Evolutionary conservation across 352 stramenopile species (phyloP), one percentile per base, ranked within the genome.

Genomic region (Peronospora farinosa): DNA sequence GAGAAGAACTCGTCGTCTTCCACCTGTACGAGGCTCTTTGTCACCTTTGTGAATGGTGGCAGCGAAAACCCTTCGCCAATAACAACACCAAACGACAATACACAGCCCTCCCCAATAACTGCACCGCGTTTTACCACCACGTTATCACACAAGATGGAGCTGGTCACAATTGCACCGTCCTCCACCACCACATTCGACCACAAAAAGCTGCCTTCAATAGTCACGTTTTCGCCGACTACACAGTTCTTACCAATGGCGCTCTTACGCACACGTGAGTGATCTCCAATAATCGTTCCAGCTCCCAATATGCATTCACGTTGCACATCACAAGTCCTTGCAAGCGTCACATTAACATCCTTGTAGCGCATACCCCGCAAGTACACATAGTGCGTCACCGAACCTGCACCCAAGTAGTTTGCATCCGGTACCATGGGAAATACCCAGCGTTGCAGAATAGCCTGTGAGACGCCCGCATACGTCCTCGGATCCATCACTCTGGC

Each of bases 351-450:
- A 10, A 72, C 64, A 40, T 92, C 83, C 60, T 85, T 86, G 73
- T 95, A 95, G 40, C 86, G 66, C 69, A 93, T 88, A 19, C 78
- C 73, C 12, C 84, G 76, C 38, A 91, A 54, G 38, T 92, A 88
- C 38, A 63, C 58, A 53, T 93, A 96, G 55, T 85, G 71, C 3
- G 81, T 81, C 30, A 65, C 70, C 2, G 65, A 47, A 12, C 57
- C 52, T 0, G 51, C 37, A 13, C 84, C 78, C 2, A 92, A 48
- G 33, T 87, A 84, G 57, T 96, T 96, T 32, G 79, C 84, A 54
- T 98, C 96, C 0, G 95, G 92, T 12, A 98, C 95, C 46, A 98
- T 79, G 3, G 96, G 95, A 63, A 98, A 98, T 45, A 92, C 91
- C 95, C 95, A 98, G 28, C 95, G 86, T 62, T 91, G 78, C 19